Evolutionary conservation across 306 rosid species (phyloP).

Genomic region (Lupinus albus): DNA sequence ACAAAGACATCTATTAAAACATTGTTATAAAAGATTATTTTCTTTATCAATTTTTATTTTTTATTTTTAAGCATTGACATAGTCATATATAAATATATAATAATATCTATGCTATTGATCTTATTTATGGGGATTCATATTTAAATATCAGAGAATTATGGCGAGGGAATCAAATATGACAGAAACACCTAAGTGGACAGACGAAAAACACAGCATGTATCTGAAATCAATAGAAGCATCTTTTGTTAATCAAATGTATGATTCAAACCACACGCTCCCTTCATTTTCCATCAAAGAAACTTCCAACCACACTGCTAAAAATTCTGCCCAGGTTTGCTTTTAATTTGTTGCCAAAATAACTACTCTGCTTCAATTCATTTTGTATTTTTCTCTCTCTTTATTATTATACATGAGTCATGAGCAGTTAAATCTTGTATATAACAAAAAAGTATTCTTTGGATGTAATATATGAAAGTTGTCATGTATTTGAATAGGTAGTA

Average conservation of each 20-base stretch:
- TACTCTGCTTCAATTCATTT: no score
- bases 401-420: no score
- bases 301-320: slow-evolving; percentile 10
- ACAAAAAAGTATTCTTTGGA: no score
- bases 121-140: slow-evolving; percentile 14
- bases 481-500: no score
- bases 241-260: slow-evolving; percentile 63
- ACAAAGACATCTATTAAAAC: not conserved
- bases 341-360: no score
- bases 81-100: not conserved
- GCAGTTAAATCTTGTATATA: no score
- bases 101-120: not conserved
- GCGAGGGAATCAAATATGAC: slow-evolving; percentile 42
- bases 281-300: slow-evolving; percentile 22
- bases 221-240: slow-evolving; percentile 83
- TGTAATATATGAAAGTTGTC: no score
- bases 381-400: no score
- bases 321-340: slow-evolving; percentile 61
- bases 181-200: slow-evolving; percentile 67
- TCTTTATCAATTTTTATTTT: no score
- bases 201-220: slow-evolving; percentile 78
- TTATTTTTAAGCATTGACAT: not conserved
- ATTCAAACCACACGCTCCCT: slow-evolving; percentile 47
- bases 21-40: not conserved
- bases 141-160: slow-evolving; percentile 42